Conservation (phyloP, 352 stramenopile genomes). For the Stramenopiles sp. region DNA sequence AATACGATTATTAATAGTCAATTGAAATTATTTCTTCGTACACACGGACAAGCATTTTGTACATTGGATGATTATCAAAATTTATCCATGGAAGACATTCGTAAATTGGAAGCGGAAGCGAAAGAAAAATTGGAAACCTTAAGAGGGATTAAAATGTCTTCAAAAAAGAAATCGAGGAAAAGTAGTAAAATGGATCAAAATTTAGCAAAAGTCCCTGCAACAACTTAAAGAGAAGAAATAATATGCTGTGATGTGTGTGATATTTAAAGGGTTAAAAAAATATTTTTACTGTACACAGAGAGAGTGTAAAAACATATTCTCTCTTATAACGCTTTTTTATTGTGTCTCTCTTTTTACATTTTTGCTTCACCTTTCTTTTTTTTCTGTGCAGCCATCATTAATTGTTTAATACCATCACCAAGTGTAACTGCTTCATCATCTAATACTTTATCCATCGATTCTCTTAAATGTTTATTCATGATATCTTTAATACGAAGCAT, state of each 20-base stretch:
- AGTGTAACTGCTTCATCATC: not conserved
- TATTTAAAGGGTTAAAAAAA: too few relatives aligned
- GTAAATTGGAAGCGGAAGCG: not conserved
- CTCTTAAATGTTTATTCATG: not conserved
- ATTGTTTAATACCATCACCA: not conserved
- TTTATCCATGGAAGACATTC: not conserved
- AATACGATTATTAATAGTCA: not conserved
- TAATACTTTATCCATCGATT: not conserved
- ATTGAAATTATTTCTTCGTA: not conserved
- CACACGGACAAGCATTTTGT: not conserved
- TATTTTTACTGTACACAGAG: too few relatives aligned
- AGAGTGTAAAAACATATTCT: too few relatives aligned
- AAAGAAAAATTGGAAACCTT: not conserved
- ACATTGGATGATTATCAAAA: not conserved
- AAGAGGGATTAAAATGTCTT: not conserved
- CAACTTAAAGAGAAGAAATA: too few relatives aligned
- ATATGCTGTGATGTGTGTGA: too few relatives aligned
- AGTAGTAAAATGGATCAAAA: too few relatives aligned
- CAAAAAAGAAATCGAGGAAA: not conserved
- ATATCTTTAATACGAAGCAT: not conserved
- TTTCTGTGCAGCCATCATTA: not conserved
- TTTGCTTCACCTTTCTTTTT: not conserved
- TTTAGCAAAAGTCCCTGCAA: too few relatives aligned
- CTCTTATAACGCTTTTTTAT: too few relatives aligned
- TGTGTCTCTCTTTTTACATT: not conserved